These are phyloP conservation scores for Populus nigra DNA, from an alignment of 345 rosid species.

Conservation along the genomic window DNA sequence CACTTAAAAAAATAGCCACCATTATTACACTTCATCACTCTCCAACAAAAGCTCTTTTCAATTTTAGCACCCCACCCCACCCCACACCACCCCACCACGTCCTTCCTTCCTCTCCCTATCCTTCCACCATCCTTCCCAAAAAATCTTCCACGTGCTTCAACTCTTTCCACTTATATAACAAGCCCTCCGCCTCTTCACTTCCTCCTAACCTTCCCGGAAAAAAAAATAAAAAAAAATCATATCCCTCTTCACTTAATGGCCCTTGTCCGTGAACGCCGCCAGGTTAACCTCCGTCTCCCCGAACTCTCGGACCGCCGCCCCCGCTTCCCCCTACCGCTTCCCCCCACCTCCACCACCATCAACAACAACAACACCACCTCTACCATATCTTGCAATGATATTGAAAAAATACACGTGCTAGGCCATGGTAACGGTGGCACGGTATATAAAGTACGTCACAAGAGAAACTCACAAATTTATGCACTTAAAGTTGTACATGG, in stretches of 20 bases:
- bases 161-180: constrained; percentile 10
- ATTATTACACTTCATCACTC: too few relatives aligned
- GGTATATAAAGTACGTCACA: constrained; percentile 71
- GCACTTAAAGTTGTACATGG: constrained; percentile 69
- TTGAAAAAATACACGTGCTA: constrained; percentile 62
- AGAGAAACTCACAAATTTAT: constrained; percentile 47
- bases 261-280: constrained; percentile 70
- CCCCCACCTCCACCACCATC: constrained; percentile 33
- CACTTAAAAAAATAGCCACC: not conserved
- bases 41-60: not conserved
- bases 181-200: not conserved
- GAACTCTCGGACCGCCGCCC: constrained; percentile 49
- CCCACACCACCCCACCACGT: not conserved
- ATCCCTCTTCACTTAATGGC: constrained; percentile 41
- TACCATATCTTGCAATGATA: constrained; percentile 38
- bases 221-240: too few relatives aligned
- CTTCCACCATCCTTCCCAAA: constrained; percentile 4
- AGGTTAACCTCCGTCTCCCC: constrained; percentile 74
- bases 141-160: constrained; percentile 13
- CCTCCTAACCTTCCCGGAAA: not conserved
- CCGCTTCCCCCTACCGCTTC: constrained; percentile 52
- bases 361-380: constrained; percentile 3
- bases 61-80: not conserved
- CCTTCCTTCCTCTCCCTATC: not conserved
- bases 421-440: constrained; percentile 90